Evolutionary conservation across 108 stramenopile species (phyloP).

Genomic region (Aurantiochytrium sp.): DNA sequence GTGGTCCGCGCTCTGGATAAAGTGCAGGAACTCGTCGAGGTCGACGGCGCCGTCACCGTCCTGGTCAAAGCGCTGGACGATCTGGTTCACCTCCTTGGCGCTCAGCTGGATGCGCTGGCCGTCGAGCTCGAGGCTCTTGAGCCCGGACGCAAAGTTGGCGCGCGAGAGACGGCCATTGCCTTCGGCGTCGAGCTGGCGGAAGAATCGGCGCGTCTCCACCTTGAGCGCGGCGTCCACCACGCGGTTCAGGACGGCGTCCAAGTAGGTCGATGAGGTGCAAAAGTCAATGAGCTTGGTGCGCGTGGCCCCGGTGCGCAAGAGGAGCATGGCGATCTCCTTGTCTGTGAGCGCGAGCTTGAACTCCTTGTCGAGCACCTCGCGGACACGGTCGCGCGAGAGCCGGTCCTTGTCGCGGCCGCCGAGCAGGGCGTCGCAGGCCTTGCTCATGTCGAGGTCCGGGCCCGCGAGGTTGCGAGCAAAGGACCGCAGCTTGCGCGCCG

Average conservation of each 20-base stretch:
- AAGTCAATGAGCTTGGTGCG: neutral
- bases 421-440: neutral
- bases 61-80: neutral
- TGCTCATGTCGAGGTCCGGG: neutral
- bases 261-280: neutral
- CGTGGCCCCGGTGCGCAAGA: neutral
- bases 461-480: neutral
- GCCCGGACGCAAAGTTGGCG: neutral
- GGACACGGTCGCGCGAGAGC: neutral
- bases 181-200: neutral
- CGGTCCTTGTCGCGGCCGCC: neutral
- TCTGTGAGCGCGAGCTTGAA: neutral
- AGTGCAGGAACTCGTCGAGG: neutral
- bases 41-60: slow-evolving; percentile 18
- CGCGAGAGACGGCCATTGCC: neutral
- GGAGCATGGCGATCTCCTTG: neutral
- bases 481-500: neutral
- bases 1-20: neutral
- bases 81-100: neutral
- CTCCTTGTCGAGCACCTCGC: neutral
- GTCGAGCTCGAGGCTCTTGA: neutral
- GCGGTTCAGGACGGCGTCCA: neutral
- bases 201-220: neutral
- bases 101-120: neutral
- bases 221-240: slow-evolving; percentile 11